A percentile compares a stretch with the other conserved stretches of the same genome.
Evolutionary conservation across 768 basidiomycete species (phyloP).

Genomic region (Suillus variegatus): DNA sequence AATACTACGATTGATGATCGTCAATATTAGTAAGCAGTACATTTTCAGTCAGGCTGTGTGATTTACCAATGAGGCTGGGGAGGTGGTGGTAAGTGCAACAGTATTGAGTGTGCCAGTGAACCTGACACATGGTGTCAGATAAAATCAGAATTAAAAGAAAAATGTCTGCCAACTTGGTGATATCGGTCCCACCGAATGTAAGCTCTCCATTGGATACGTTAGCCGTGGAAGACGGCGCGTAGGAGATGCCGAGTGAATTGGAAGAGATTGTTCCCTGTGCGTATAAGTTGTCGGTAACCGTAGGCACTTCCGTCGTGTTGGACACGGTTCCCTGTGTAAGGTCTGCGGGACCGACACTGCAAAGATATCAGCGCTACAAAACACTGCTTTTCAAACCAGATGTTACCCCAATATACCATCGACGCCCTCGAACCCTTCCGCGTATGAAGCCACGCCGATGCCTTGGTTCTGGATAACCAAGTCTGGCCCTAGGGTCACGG

Average conservation of each 20-base stretch:
- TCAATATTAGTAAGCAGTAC: neutral
- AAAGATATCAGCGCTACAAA: neutral
- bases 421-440: constrained; percentile 42
- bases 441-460: constrained; percentile 42
- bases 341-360: constrained; percentile 49
- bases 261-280: constrained; percentile 44
- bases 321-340: constrained; percentile 43
- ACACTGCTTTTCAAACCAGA: neutral
- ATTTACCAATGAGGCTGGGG: constrained; percentile 36
- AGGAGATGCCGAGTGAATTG: constrained; percentile 51
- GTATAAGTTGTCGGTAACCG: constrained; percentile 54
- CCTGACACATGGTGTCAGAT: constrained; percentile 11
- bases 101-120: constrained; percentile 32
- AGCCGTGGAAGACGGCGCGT: constrained; percentile 40
- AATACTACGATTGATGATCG: constrained; percentile 29
- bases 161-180: constrained; percentile 33
- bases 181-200: constrained; percentile 50
- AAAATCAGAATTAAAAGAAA: neutral
- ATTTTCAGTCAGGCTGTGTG: no score
- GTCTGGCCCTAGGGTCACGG: constrained; percentile 38
- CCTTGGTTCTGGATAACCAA: constrained; percentile 45
- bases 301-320: constrained; percentile 38
- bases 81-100: constrained; percentile 41
- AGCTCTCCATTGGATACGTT: constrained; percentile 49
- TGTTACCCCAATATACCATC: constrained; percentile 51